Conservation (phyloP, 1,284 basidiomycete genomes). For the Veloboletus limbatus region DNA sequence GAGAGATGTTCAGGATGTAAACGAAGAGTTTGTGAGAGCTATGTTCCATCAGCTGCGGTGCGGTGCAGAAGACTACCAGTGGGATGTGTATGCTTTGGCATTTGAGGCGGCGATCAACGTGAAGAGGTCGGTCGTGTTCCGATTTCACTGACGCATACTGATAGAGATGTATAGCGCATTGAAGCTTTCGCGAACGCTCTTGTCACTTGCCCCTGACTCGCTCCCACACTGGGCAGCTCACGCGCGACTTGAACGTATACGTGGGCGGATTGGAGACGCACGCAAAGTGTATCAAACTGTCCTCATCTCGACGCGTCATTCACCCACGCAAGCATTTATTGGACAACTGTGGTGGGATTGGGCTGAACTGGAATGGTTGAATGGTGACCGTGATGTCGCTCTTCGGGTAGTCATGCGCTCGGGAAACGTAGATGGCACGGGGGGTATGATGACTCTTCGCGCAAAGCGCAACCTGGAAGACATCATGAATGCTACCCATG, state of each 20-base stretch:
- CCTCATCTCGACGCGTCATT: conserved; percentile 43
- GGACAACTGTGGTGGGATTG: conserved; percentile 79
- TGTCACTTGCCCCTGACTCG: conserved; percentile 65
- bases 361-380: conserved; percentile 89
- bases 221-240: conserved; percentile 78
- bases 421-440: conserved; percentile 48
- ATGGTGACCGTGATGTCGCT: conserved; percentile 48
- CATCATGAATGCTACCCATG: conserved; percentile 32
- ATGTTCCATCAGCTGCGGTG: conserved; percentile 59
- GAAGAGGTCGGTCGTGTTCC: conserved; percentile 49
- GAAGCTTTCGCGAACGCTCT: conserved; percentile 70
- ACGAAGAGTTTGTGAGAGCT: conserved; percentile 47
- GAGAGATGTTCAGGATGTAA: conserved; percentile 46
- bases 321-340: conserved; percentile 36
- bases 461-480: conserved; percentile 59
- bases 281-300: conserved; percentile 81
- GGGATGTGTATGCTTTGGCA: conserved; percentile 61
- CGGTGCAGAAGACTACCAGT: conserved; percentile 49
- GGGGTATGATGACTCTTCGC: conserved; percentile 53
- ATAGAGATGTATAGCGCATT: conserved; percentile 49
- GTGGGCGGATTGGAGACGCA: conserved; percentile 70
- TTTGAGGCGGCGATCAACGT: conserved; percentile 64
- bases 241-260: conserved; percentile 74
- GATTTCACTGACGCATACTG: conserved; percentile 10
- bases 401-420: conserved; percentile 53